Evolutionary conservation across 495 filamentous ascomycete genomes (phyloP).

Genomic region (Xylaria curta): DNA sequence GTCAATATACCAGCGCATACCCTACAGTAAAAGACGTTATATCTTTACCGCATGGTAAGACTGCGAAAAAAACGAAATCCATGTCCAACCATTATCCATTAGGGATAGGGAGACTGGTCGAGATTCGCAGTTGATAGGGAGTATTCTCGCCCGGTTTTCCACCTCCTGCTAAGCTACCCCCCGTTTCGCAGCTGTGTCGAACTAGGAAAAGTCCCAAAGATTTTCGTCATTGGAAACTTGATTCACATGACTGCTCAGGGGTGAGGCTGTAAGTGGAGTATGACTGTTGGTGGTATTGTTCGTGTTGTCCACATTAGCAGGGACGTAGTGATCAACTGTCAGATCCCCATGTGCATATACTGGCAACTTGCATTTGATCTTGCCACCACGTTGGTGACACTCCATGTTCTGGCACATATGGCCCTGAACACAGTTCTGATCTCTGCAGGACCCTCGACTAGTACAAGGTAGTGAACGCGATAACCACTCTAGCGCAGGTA

Average conservation of each 20-base stretch:
- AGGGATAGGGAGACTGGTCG: neutral
- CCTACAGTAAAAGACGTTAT: neutral
- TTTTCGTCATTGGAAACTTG: neutral
- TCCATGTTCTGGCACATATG: slow-evolving; percentile 47
- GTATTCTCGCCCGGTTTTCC: neutral
- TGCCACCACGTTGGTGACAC: slow-evolving; percentile 29
- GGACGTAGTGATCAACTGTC: neutral
- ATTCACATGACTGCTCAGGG: slow-evolving; percentile 15
- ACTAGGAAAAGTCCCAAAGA: slow-evolving; percentile 20
- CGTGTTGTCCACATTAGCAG: neutral
- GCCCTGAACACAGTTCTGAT: slow-evolving; percentile 49
- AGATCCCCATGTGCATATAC: slow-evolving; percentile 15
- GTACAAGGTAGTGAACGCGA: slow-evolving; percentile 40
- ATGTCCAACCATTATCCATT: neutral
- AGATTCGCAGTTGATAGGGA: slow-evolving; percentile 1
- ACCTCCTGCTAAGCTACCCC: neutral
- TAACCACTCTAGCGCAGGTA: slow-evolving; percentile 46
- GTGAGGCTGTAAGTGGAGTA: neutral
- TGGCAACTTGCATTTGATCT: slow-evolving; percentile 28
- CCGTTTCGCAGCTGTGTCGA: slow-evolving; percentile 15
- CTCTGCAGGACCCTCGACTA: slow-evolving; percentile 44
- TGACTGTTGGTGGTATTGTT: neutral
- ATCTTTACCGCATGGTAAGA: neutral
- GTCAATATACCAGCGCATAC: neutral
- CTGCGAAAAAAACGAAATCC: neutral